A percentile compares a stretch with the other conserved stretches of the same genome.
These are phyloP conservation scores for Ilyonectria sp. DNA, from an alignment of 2,329 filamentous ascomycete species.

Conservation along the genomic window DNA sequence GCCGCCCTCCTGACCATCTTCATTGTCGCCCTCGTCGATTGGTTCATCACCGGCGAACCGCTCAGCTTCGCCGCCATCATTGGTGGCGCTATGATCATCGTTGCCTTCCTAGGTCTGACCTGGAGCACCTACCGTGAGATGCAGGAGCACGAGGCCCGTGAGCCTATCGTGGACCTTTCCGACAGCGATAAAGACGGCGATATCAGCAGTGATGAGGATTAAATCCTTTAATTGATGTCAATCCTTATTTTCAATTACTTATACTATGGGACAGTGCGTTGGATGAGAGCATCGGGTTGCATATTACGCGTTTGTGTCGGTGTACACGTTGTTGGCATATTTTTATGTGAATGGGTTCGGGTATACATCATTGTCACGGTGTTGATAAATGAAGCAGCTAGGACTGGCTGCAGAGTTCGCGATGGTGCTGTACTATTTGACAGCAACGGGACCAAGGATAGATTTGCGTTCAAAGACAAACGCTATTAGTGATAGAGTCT, in stretches of 20 bases:
- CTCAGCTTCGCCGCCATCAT: conserved; percentile 81
- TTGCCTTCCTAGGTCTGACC: conserved; percentile 87
- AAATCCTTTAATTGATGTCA: not conserved
- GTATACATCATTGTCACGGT: conserved; percentile 35
- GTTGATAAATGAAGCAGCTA: conserved; percentile 20
- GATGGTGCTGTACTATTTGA: conserved; percentile 2
- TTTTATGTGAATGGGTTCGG: conserved; percentile 22
- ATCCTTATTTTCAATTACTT: conserved; percentile 8
- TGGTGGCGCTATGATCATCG: conserved; percentile 90
- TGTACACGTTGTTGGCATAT: conserved; percentile 21
- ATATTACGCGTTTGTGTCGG: conserved; percentile 24
- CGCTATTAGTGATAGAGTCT: conserved; percentile 18
- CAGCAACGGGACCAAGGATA: conserved; percentile 8
- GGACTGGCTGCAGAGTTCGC: conserved; percentile 10
- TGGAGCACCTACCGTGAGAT: conserved; percentile 97
- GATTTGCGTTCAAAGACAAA: conserved; percentile 17
- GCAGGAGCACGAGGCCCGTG: conserved; percentile 83
- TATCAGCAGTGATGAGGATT: conserved; percentile 52
- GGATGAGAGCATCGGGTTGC: conserved; percentile 10
- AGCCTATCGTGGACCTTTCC: conserved; percentile 60
- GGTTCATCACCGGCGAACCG: conserved; percentile 84
- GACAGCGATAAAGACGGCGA: conserved; percentile 65
- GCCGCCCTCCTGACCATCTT: conserved; percentile 97
- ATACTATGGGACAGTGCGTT: not conserved
- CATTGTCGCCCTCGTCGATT: conserved; percentile 93